A percentile compares a stretch with the other conserved stretches of the same genome.
These are phyloP conservation scores for Vickermania ingenoplastis DNA, from an alignment of 208 protist species.

Conservation along the genomic window DNA sequence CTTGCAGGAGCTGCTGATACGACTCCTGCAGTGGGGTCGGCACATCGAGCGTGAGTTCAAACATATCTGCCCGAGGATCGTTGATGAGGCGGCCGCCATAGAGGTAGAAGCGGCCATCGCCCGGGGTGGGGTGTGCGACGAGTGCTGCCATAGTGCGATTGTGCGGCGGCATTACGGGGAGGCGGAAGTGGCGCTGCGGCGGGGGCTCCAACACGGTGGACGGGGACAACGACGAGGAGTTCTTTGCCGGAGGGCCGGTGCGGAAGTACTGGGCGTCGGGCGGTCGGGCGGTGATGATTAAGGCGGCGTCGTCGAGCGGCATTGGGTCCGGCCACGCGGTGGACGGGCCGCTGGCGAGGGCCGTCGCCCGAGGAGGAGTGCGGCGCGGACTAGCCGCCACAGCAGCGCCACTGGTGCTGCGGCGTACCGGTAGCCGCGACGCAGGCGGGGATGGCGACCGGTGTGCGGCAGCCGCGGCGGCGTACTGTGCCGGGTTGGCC, in stretches of 20 bases:
- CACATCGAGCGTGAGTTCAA: no score
- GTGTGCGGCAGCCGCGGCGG: no score
- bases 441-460: no score
- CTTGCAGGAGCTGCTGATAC: no score
- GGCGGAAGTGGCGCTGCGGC: not conserved
- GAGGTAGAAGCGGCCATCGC: constrained; percentile 17
- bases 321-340: no score
- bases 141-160: constrained; percentile 24
- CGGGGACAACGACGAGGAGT: not conserved
- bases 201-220: not conserved
- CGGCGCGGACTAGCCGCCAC: no score
- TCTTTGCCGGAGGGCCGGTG: not conserved
- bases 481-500: no score
- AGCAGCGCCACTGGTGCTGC: no score
- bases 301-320: not conserved
- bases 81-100: constrained; percentile 20
- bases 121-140: constrained; percentile 11
- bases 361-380: no score
- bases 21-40: no score
- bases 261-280: not conserved
- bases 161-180: not conserved
- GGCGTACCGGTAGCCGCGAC: no score
- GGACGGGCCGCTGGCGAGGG: no score
- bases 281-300: not conserved
- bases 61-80: constrained; percentile 12